phyloP scores from a whole-genome alignment of 1,139 yeast genomes.

The Geotrichum histeridarum region DNA sequence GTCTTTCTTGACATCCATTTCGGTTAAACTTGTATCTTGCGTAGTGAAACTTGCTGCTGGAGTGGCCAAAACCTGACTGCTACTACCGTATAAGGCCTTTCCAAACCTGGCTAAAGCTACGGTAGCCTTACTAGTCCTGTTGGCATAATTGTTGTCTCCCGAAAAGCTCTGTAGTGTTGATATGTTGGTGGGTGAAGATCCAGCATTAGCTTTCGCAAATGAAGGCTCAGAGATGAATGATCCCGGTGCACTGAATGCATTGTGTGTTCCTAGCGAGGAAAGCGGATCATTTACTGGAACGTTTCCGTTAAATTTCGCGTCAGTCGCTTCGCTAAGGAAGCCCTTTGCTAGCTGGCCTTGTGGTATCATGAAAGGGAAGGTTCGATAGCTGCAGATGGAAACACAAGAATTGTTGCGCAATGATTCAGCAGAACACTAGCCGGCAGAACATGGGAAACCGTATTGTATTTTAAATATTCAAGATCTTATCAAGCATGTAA shows the following conservation, averaged over 20 bases:
- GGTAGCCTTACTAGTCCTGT: constrained; percentile 28
- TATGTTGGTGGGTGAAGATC: too few relatives aligned
- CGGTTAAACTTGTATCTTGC: neutral
- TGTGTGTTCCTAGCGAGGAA: neutral
- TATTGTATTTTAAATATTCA: too few relatives aligned
- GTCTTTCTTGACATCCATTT: neutral
- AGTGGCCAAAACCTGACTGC: neutral
- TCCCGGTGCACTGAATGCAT: neutral
- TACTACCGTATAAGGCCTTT: constrained; percentile 30
- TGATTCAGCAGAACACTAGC: too few relatives aligned
- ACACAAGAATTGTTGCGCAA: too few relatives aligned
- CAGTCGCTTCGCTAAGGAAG: neutral
- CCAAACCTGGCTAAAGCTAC: constrained; percentile 34
- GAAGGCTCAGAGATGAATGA: constrained; percentile 1
- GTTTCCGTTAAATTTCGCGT: neutral
- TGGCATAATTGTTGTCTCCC: constrained; percentile 21
- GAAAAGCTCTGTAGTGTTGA: neutral
- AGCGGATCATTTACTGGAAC: neutral
- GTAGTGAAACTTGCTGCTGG: neutral
- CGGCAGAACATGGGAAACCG: too few relatives aligned
- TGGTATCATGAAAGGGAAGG: too few relatives aligned
- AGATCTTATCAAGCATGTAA: too few relatives aligned
- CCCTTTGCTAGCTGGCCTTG: too few relatives aligned
- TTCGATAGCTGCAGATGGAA: too few relatives aligned
- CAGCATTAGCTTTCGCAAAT: too few relatives aligned